Conservation (phyloP, 768 basidiomycete genomes). For the Hygrophoropsis aurantiaca region DNA sequence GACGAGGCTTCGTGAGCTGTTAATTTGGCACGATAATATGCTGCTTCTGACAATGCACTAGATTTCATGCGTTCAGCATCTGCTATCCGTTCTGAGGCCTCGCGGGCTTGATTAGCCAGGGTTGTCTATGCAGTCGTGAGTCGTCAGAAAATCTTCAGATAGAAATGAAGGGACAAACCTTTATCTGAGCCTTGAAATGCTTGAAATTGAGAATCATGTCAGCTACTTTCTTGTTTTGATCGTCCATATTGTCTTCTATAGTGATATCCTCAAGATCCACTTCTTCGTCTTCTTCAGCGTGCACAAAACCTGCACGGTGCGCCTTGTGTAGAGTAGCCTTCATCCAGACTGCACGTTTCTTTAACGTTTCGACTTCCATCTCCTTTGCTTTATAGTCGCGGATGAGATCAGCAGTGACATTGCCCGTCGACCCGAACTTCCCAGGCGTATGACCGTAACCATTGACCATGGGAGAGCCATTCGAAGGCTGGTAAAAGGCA, state of each 20-base stretch:
- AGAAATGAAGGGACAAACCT: constrained; percentile 51
- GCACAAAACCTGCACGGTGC: constrained; percentile 73
- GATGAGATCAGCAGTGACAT: constrained; percentile 71
- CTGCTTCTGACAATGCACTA: constrained; percentile 88
- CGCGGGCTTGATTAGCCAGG: constrained; percentile 72
- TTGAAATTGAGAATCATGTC: constrained; percentile 84
- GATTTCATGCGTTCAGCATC: constrained; percentile 77
- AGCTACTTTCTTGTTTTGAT: constrained; percentile 52
- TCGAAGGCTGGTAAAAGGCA: constrained; percentile 51
- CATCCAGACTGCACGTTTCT: constrained; percentile 85
- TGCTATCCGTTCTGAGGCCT: constrained; percentile 72
- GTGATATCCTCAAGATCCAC: constrained; percentile 34
- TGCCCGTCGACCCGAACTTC: constrained; percentile 58
- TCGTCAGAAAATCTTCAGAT: constrained; percentile 9
- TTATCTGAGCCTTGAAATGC: constrained; percentile 81
- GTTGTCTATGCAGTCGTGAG: constrained; percentile 47
- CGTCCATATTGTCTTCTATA: constrained; percentile 30
- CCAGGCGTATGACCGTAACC: constrained; percentile 39
- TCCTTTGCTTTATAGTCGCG: constrained; percentile 83
- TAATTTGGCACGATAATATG: constrained; percentile 95
- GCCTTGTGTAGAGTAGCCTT: constrained; percentile 77
- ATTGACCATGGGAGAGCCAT: constrained; percentile 48
- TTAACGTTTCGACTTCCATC: constrained; percentile 71
- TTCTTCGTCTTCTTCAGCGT: constrained; percentile 55
- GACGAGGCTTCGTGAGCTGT: constrained; percentile 76